phyloP scores from a whole-genome alignment of 768 basidiomycete genomes.

The Tubosaeta sp. region DNA sequence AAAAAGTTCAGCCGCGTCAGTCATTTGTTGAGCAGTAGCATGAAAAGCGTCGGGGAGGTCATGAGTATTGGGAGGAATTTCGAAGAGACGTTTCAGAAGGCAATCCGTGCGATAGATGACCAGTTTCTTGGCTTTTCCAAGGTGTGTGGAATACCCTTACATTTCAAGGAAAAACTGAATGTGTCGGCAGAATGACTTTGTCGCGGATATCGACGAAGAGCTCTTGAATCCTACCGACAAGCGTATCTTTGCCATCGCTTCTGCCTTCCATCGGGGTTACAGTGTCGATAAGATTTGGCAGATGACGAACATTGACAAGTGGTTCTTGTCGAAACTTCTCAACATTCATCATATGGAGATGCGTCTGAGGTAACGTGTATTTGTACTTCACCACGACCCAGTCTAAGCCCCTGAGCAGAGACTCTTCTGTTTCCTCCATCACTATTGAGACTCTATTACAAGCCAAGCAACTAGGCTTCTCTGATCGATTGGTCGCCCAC shows the following conservation, averaged over 20 bases:
- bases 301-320: slow-evolving; percentile 98
- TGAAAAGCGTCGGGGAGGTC: slow-evolving; percentile 99
- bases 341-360: slow-evolving; percentile 82
- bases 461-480: slow-evolving; percentile 94
- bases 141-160: slow-evolving; percentile 35
- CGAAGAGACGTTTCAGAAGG: slow-evolving; percentile 98
- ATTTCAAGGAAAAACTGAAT: background rate
- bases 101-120: slow-evolving; percentile 94
- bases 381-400: background rate
- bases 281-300: slow-evolving; percentile 95
- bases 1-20: slow-evolving; percentile 97
- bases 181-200: slow-evolving; percentile 65
- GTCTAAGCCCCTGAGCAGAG: slow-evolving; percentile 35
- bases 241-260: slow-evolving; percentile 93
- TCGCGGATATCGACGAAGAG: slow-evolving; percentile 90
- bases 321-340: slow-evolving; percentile 91
- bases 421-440: slow-evolving; percentile 61
- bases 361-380: slow-evolving; percentile 54
- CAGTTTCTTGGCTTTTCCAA: slow-evolving; percentile 90
- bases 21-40: slow-evolving; percentile 84
- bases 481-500: slow-evolving; percentile 82
- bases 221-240: slow-evolving; percentile 93
- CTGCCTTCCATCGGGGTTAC: slow-evolving; percentile 90
- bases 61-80: slow-evolving; percentile 99
- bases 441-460: slow-evolving; percentile 60